Evolutionary conservation across 1,139 yeast genomes (phyloP), one percentile per base, ranked within the genome.

Genomic region (Hyphopichia burtonii): DNA sequence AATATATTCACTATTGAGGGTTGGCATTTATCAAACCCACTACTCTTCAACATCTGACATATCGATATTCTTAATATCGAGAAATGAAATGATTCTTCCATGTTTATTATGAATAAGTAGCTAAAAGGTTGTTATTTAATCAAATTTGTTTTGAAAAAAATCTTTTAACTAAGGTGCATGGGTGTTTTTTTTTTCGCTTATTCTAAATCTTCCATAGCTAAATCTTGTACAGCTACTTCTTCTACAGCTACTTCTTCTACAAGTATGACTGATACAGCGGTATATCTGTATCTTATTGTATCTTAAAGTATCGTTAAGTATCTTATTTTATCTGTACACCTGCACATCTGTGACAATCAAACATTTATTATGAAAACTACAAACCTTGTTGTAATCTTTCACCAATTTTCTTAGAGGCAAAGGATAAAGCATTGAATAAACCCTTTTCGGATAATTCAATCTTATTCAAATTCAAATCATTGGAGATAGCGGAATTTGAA

Each of bases 391-490:
- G 95, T 55, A 90, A 76, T 61, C 89, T 82, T 63, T 91, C 96
- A 44, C 95, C 83, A 42, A 91, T 69, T 64, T 85, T 87, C 57
- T 88, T 89, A 53, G 83, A 83, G 18, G 97, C 98, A 66, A 91
- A 85, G 40, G 90, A 86, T 70, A 89, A 88, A 18, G 96, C 96
- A 62, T 83, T 87, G 65, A 86, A 74, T 47, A 93, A 66, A 41
- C 98, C 96, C 64, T 84, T 88, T 64, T 93, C 98, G 48, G 84
- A 79, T 42, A 91, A 69, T 55, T 93, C 98, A 48, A 91, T 79
- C 52, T 80, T 78, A 56, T 83, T 77, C 54, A 82, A 65, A 45
- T 79, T 75, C 49, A 80, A 76, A 38, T 74, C 78, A 45, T 55
- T 59, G 34, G 62, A 51, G 34, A 58, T 50, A 23, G 48, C 54